A percentile compares a stretch with the other conserved stretches of the same genome.
phyloP scores from a whole-genome alignment of 2,329 filamentous ascomycete species.

The Phaeophleospora eucalypticola region DNA sequence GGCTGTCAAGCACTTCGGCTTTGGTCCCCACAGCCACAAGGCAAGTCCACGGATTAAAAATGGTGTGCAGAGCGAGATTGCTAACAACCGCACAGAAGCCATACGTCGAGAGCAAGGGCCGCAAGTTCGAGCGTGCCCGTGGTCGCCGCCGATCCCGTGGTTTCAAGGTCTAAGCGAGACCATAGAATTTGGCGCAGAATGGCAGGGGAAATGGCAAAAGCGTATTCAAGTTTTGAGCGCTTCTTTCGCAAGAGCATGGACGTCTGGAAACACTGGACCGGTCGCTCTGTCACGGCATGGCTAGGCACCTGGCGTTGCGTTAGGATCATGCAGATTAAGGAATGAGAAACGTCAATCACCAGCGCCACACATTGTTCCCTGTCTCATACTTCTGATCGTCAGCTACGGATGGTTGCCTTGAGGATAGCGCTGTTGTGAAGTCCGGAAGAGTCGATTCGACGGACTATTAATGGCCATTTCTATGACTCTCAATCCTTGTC shows the following conservation, averaged over 20 bases:
- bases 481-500: no score
- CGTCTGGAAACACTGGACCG: conserved; percentile 8
- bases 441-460: no score
- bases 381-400: no score
- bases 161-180: conserved; percentile 90
- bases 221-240: conserved; percentile 12
- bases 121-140: conserved; percentile 99
- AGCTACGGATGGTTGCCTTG: no score
- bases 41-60: conserved; percentile 46
- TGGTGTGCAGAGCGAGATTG: background rate
- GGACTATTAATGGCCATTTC: no score
- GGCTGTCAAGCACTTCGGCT: conserved; percentile 98
- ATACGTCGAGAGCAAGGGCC: conserved; percentile 94
- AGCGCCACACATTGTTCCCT: background rate
- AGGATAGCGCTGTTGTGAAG: no score
- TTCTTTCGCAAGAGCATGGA: conserved; percentile 8
- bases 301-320: conserved; percentile 13
- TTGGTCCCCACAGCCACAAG: conserved; percentile 98
- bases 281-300: conserved; percentile 10
- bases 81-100: conserved; percentile 65
- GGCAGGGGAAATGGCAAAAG: conserved; percentile 13
- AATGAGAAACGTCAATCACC: conserved; percentile 20
- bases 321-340: conserved; percentile 18
- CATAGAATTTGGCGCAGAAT: conserved; percentile 7
- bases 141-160: conserved; percentile 96